phyloP scores from a whole-genome alignment of 2,329 filamentous ascomycete species.

The Colletotrichum abscissum region DNA sequence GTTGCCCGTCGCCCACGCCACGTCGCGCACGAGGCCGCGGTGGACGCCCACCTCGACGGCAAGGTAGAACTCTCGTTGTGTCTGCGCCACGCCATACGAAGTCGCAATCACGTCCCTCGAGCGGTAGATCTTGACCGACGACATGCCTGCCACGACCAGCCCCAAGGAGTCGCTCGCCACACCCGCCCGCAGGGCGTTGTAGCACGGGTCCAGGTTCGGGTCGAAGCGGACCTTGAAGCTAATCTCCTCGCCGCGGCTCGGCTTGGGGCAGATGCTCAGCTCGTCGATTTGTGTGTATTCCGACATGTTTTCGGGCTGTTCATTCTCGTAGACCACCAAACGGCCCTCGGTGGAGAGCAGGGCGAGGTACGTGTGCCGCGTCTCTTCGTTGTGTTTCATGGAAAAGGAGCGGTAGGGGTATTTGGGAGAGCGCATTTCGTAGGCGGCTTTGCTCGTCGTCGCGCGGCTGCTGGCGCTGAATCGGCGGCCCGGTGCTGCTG shows the following conservation, averaged over 20 bases:
- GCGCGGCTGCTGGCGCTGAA: slow-evolving; percentile 74
- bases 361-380: slow-evolving; percentile 84
- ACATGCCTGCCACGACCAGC: slow-evolving; percentile 88
- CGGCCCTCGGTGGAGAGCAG: slow-evolving; percentile 86
- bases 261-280: slow-evolving; percentile 77
- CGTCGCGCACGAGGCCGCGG: slow-evolving; percentile 82
- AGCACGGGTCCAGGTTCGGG: slow-evolving; percentile 85
- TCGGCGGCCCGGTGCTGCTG: slow-evolving; percentile 81
- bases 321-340: slow-evolving; percentile 85
- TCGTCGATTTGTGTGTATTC: slow-evolving; percentile 82
- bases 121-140: slow-evolving; percentile 84
- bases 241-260: slow-evolving; percentile 84
- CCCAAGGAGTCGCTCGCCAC: slow-evolving; percentile 82
- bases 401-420: slow-evolving; percentile 85
- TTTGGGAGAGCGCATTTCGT: slow-evolving; percentile 67
- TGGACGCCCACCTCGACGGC: slow-evolving; percentile 82
- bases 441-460: slow-evolving; percentile 57
- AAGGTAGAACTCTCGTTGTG: slow-evolving; percentile 83
- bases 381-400: slow-evolving; percentile 84
- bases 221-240: slow-evolving; percentile 90
- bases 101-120: slow-evolving; percentile 70
- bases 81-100: slow-evolving; percentile 63
- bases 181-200: slow-evolving; percentile 81
- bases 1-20: slow-evolving; percentile 93
- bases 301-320: slow-evolving; percentile 82